Evolutionary conservation across 2,329 filamentous ascomycete genomes (phyloP), one percentile per base, ranked within the genome.

Genomic region (Colletotrichum zoysiae): DNA sequence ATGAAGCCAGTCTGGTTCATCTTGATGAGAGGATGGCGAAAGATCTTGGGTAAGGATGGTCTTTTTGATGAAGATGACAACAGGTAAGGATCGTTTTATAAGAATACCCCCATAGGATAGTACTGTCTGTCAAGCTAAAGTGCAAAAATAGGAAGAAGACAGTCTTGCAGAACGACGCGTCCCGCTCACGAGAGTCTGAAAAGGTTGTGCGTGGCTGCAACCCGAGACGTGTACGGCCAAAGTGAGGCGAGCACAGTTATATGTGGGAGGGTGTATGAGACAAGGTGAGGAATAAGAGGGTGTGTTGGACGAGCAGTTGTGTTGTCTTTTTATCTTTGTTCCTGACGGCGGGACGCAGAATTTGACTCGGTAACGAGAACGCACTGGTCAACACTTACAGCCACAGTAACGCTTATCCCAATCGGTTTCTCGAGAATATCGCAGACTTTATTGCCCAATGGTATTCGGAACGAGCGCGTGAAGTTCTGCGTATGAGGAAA

Each of bases 231-330:
- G 18, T 50, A 61, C 23, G 23, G 26, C 51, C 16, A 71, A 73
- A 73, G 67, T 73, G 61, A 73, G 70, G 70, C 70, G 70, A 48
- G 55, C 63, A 62, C 55, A 62, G 11, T 50, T 20, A 35, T 57
- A 53, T 66, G n/a, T 40, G 48, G 60, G 61, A 42, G 62, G 61
- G 61, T 61, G 26, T 51, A 65, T 67, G 57, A 71, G 62, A 66
- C 62, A 71, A 59, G 46, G 48, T n/a, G 67, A 58, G 42, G 35
- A 33, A 12, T 11, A 58, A 60, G 67, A 58, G 67, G 66, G 70
- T 65, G 70, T 65, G 62, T n/a, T 61, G 60, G 40, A 40, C 55
- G 38, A 42, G 50, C 33, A 26, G 12, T 51, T 23, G 51, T 20
- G 60, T 46, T 57, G 59, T 48, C 56, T 42, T 58, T 40, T 57